Evolutionary conservation across 805 yeast genomes (phyloP), one percentile per base, ranked within the genome.

Genomic region (Cyberlindnera suaveolens): DNA sequence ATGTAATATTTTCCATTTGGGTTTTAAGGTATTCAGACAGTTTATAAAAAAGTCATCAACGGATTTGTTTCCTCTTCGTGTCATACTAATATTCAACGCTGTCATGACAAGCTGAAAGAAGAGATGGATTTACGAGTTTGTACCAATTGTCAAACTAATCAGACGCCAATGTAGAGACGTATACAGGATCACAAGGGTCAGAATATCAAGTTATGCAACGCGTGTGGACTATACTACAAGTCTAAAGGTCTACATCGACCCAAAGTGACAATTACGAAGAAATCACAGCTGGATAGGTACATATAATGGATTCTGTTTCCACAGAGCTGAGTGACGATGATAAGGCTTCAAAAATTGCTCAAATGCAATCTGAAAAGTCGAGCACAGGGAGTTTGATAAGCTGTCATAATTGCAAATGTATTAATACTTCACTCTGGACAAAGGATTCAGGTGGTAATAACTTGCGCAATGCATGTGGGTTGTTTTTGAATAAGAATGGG

Each of bases 401-500:
- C 10, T 90, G 98, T 65, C 77, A 88, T 18, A 90, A 90, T 63
- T 90, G 98, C 65, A 80, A 82, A 51, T 89, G 97, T 1, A 77
- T 75, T 47, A 89, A 91, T 29, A 90, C 98, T 0, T 97, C 98
- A 0, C 63, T 90, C 15, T 90, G 98, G 98, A 71, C 98, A 48
- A 72, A 96, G 43, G 88, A 88, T 56, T 84, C 91, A 0, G 81
- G 82, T 43, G 97, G 97, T 1, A 81, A 84, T 55, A 90, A 95
- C 1, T 68, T 90, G 48, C 91, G 98, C 65, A 90, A 90, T 62
- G 98, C 98, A 0, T 90, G 98, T 68, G 98, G 97, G 1, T 68
- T 91, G 47, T 90, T 89, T 56, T 74, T 83, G 54, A 90, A 89
- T 45, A 54, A 52, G 45, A 56, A 52, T 16, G 57, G 56, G 3